These are phyloP conservation scores for Paramarasmius palmivorus DNA, from an alignment of 1,284 basidiomycete species.

Conservation along the genomic window DNA sequence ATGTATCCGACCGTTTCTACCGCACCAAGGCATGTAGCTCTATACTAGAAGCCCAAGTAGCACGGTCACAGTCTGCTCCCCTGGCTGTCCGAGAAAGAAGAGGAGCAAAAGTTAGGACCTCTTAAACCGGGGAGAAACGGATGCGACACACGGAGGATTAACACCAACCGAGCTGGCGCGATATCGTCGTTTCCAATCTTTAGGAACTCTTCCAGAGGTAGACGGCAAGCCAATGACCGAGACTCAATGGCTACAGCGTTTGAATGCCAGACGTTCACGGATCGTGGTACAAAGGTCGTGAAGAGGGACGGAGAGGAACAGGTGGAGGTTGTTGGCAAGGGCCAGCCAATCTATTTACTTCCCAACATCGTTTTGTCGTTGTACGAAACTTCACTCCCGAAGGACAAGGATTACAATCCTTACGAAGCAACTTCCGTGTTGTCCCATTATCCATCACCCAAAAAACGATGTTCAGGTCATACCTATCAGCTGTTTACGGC, in stretches of 20 bases:
- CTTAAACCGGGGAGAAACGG: slow-evolving; percentile 42
- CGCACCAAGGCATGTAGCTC: slow-evolving; percentile 30
- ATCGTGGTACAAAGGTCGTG: slow-evolving; percentile 60
- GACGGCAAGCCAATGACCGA: slow-evolving; percentile 45
- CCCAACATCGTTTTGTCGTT: slow-evolving; percentile 86
- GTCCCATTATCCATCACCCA: slow-evolving; percentile 82
- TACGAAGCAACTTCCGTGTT: slow-evolving; percentile 96
- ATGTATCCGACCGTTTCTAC: slow-evolving; percentile 46
- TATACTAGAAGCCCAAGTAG: slow-evolving; percentile 40
- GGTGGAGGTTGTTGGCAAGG: slow-evolving; percentile 69
- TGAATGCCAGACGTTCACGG: slow-evolving; percentile 58
- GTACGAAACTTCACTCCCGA: slow-evolving; percentile 82
- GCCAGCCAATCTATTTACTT: slow-evolving; percentile 82
- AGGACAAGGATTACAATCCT: slow-evolving; percentile 86
- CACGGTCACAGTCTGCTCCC: slow-evolving; percentile 68
- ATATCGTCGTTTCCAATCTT: slow-evolving; percentile 56
- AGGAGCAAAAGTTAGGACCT: slow-evolving; percentile 45
- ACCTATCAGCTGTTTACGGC: slow-evolving; percentile 83
- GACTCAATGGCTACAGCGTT: slow-evolving; percentile 54
- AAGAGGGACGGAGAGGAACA: slow-evolving; percentile 40
- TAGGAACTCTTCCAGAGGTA: slow-evolving; percentile 45
- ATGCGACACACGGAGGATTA: slow-evolving; percentile 51
- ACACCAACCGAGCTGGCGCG: slow-evolving; percentile 62
- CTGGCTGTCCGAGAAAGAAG: slow-evolving; percentile 72
- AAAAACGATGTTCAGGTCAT: slow-evolving; percentile 91